Evolutionary conservation across 495 filamentous ascomycete species (phyloP).

Genomic region (Lindgomyces ingoldianus): DNA sequence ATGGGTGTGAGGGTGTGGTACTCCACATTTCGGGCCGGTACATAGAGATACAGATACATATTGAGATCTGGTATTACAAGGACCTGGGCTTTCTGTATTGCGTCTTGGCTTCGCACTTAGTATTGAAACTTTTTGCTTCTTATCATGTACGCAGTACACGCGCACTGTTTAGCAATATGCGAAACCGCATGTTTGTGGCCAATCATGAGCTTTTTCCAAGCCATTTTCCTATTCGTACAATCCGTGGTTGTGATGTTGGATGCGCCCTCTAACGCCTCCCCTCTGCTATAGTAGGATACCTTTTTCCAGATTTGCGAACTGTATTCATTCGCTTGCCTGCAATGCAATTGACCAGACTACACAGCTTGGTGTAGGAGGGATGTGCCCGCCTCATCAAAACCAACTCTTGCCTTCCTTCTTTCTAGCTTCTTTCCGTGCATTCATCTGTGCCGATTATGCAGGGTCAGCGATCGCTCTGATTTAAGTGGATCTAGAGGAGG

Average conservation of each 20-base stretch:
- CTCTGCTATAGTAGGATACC: too few species aligned
- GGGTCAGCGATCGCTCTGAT: conserved; percentile 23
- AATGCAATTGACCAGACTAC: too few species aligned
- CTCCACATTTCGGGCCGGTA: neutral
- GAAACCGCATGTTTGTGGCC: too few species aligned
- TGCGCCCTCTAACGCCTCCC: too few species aligned
- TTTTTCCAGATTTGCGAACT: too few species aligned
- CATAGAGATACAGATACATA: neutral
- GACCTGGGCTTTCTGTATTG: too few species aligned
- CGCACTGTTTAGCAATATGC: too few species aligned
- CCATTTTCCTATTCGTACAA: neutral
- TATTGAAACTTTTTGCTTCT: neutral
- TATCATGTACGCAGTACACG: neutral
- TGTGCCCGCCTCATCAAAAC: neutral
- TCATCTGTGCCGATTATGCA: conserved; percentile 13
- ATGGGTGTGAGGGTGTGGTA: neutral
- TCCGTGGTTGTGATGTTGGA: neutral
- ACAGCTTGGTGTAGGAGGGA: too few species aligned
- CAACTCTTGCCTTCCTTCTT: conserved; percentile 7
- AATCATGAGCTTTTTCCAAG: neutral
- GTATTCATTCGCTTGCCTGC: too few species aligned
- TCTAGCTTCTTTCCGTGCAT: conserved; percentile 30
- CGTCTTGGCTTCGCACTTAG: too few species aligned
- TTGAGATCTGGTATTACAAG: neutral
- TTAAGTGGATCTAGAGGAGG: neutral